Percentiles rank a stretch among this genome's conserved stretches.
phyloP scores from a whole-genome alignment of 2,329 filamentous ascomycete species.

The Penicillium crustosum region DNA sequence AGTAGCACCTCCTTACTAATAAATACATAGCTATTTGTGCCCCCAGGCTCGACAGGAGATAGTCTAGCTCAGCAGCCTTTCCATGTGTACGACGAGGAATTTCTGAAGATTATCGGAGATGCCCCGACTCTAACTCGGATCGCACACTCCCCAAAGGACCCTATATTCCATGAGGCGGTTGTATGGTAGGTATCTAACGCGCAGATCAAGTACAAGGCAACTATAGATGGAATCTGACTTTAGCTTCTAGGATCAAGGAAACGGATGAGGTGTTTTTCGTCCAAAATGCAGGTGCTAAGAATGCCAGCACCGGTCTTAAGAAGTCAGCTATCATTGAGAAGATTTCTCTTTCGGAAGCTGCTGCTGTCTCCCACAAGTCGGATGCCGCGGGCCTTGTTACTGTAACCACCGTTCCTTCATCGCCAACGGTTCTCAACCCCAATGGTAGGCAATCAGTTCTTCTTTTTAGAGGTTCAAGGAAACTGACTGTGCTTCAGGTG shows the following conservation, averaged over 20 bases:
- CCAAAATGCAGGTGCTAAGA: conserved; percentile 20
- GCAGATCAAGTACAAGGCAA: neutral
- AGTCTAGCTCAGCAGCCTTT: conserved; percentile 11
- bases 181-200: conserved; percentile 14
- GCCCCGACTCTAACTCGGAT: conserved; percentile 15
- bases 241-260: conserved; percentile 9
- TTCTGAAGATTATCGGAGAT: conserved; percentile 13
- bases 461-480: neutral
- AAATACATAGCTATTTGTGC: conserved; percentile 11
- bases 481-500: neutral
- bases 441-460: conserved; percentile 7
- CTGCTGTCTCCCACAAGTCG: conserved; percentile 13
- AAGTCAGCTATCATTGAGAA: conserved; percentile 18
- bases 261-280: conserved; percentile 23
- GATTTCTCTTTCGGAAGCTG: conserved; percentile 17
- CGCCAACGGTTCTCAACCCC: conserved; percentile 13
- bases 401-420: conserved; percentile 10
- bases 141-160: conserved; percentile 13
- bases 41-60: conserved; percentile 12
- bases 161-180: conserved; percentile 17
- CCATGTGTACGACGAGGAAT: conserved; percentile 19
- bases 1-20: neutral
- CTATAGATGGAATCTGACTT: neutral
- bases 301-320: conserved; percentile 14
- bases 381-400: conserved; percentile 14